Conservation (phyloP, 768 basidiomycete species). For the Suillus alpinus region DNA sequence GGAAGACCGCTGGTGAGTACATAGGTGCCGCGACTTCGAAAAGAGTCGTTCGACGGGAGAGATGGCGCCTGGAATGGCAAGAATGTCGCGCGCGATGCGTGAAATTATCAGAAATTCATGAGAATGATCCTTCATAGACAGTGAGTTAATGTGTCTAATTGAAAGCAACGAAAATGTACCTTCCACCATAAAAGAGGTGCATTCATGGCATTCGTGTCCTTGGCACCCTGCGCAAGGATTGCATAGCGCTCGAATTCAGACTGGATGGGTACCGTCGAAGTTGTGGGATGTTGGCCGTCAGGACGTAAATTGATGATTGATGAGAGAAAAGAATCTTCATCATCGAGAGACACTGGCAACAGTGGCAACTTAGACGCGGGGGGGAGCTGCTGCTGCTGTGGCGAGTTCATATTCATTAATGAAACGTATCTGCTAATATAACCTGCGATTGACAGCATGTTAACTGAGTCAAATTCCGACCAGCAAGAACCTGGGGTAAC, state of each 20-base stretch:
- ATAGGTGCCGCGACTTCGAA: slow-evolving; percentile 31
- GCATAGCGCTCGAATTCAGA: background rate
- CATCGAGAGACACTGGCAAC: background rate
- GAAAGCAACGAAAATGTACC: slow-evolving; percentile 15
- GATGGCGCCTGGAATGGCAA: slow-evolving; percentile 33
- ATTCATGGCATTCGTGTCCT: background rate
- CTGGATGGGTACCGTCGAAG: background rate
- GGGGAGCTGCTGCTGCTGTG: background rate
- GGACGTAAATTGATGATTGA: background rate
- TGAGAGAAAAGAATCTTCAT: background rate
- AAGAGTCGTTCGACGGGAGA: slow-evolving; percentile 32
- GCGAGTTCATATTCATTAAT: background rate
- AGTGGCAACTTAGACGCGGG: too few species aligned
- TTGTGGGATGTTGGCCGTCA: background rate
- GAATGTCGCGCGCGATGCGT: slow-evolving; percentile 29
- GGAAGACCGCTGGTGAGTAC: slow-evolving; percentile 25
- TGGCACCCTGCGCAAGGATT: background rate
- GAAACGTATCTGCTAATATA: slow-evolving; percentile 29
- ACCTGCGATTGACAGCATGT: slow-evolving; percentile 15
- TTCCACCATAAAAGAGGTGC: slow-evolving; percentile 30
- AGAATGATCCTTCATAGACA: slow-evolving; percentile 16
- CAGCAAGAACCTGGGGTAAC: slow-evolving; percentile 24
- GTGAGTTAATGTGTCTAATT: background rate
- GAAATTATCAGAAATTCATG: slow-evolving; percentile 27
- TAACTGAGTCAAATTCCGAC: background rate